Evolutionary conservation across 352 stramenopile genomes (phyloP), one percentile per base, ranked within the genome.

Genomic region (Pythium phragmiticola): DNA sequence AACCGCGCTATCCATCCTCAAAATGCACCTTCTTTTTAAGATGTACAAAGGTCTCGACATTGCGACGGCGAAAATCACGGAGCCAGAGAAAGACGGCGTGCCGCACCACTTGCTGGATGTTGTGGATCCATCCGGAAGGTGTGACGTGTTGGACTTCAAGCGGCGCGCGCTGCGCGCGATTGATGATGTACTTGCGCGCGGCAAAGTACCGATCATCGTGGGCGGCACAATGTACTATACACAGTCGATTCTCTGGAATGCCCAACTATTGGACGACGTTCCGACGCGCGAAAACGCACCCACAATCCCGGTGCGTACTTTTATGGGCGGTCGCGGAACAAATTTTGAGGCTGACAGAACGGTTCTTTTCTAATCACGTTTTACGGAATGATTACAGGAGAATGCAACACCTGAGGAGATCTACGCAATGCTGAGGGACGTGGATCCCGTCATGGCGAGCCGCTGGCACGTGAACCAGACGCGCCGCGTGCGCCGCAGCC

Each of bases 161-260:
- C 66, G 80, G 7, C 57, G 80, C 37, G 90, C 90, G 33, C 61
- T 94, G 59, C 46, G 66, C 13, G 72, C 77, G 56, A 97, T 97
- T 53, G 78, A 96, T 19, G 87, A 96, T 43, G 89, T 97, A 13
- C 63, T 91, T 51, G 74, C 73, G 43, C 74, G 87, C n/a, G 89
- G 88, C 45, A 97, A 96, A 58, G 74, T 97, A 37, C 90, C 90
- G 3, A 93, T 97, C 47, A 74, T 97, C n/a, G 90, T 97, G 11
- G 90, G 90, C 28, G 90, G 90, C 48, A 97, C 90, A 36, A 93
- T 97, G 78, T 97, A 97, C 72, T 97, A 97, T 73, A 94, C 89
- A 53, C 90, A 97, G 65, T 87, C 84, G 21, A 75, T 97, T 36
- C 73, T 97, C 36, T 96, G 88, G 88, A 88, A 90, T 36, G 86